Percentiles rank a stretch among this genome's conserved stretches.
Evolutionary conservation across 2,329 filamentous ascomycete genomes (phyloP).

Genomic region (Onygenales sp.): DNA sequence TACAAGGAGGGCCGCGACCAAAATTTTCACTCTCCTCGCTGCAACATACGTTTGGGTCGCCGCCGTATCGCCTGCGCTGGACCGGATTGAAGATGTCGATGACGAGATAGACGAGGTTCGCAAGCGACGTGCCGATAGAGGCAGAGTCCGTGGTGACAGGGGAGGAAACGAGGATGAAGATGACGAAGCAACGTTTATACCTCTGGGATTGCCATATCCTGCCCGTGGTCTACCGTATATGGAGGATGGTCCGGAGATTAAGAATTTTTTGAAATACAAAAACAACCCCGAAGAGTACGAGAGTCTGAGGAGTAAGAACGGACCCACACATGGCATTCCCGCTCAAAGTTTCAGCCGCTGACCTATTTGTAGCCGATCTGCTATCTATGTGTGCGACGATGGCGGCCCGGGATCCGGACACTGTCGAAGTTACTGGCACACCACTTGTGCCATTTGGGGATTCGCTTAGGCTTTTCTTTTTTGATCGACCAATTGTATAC

Average conservation of each 20-base stretch:
- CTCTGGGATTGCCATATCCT: conserved; percentile 6
- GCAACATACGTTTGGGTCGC: neutral
- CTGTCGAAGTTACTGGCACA: neutral
- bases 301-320: neutral
- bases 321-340: neutral
- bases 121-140: neutral
- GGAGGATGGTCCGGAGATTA: conserved; percentile 8
- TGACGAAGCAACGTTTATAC: conserved; percentile 8
- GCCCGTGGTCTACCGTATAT: conserved; percentile 4
- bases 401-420: neutral
- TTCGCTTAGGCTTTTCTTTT: conserved; percentile 4
- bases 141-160: neutral
- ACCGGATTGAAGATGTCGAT: neutral
- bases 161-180: conserved; percentile 2
- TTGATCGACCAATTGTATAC: conserved; percentile 4
- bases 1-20: neutral
- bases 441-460: conserved; percentile 2
- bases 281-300: neutral
- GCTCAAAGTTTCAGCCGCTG: neutral
- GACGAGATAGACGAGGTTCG: neutral
- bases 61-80: neutral
- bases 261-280: conserved; percentile 2
- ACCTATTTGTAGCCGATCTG: neutral
- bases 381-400: neutral
- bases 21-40: neutral